Evolutionary conservation across 2,329 filamentous ascomycete species (phyloP), one percentile per base, ranked within the genome.

Genomic region (Aspergillus carbonarius): DNA sequence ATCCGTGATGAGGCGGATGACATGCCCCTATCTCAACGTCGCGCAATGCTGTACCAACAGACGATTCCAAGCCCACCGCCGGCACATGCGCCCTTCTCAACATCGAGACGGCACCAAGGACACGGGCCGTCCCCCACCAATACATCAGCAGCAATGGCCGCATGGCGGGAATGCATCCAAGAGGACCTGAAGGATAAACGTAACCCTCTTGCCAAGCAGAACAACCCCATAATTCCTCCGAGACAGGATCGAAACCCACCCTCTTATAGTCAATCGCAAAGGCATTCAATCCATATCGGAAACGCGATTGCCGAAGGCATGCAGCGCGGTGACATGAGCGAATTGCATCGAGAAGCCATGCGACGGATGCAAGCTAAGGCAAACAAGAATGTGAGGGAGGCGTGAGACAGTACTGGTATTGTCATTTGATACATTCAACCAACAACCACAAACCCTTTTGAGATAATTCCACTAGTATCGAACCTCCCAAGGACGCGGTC

Each of bases 301-400:
- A 83, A 83, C 51, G 82, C 82, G 37, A 87, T 92, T 67, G 89
- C 92, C 63, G 85, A 88, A 72, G 83, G 85, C 63, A 95, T 96
- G 89, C 82, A 91, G 55, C 86, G 85, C 15, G 88, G 88, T 0
- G 85, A 89, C 63, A 84, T 96, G 79, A 80, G 90, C 53, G 88
- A 90, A 47, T 83, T 88, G 20, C 93, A 97, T 72, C 83, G 89
- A 18, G 88, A 93, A 63, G 90, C 89, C 1, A 83, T 97, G 84
- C 82, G 89, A 62, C 87, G 82, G 72, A 89, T 97, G 87, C 92
- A 96, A 71, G 81, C 81, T 13, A 74, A 77, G 50, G 84, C 82
- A 0, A 84, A 83, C 61, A 73, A 70, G 48, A 66, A 65, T 47
- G 60, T 67, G 23, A 69, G 65, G 54, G 47, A 56, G 40, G 37